Evolutionary conservation across 1,139 yeast genomes (phyloP), one percentile per base, ranked within the genome.

Genomic region (Geotrichum australiense): DNA sequence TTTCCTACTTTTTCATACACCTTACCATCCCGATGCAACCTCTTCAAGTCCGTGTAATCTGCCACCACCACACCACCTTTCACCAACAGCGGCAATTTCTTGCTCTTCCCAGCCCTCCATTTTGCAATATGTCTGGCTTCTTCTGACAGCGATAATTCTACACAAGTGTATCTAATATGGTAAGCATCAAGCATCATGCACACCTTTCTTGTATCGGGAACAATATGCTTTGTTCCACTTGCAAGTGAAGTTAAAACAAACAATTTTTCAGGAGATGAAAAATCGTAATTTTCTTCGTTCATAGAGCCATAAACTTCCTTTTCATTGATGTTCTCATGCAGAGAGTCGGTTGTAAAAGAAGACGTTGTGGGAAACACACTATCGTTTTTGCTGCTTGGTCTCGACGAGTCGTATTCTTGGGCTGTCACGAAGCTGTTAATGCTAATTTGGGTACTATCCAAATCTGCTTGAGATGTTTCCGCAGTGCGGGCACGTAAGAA

Each of bases 51-150:
- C 45, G 83, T 91, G 27, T 46, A 55, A 26, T 55, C 61, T 35
- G 95, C 96, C 51, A 89, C 80, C 47, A 80, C 75, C 52, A 85
- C 94, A 30, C 69, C 68, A 14, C 94, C 96, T 56, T 96, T 73
- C 19, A 89, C 87, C 14, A 89, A 74, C 14, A 94, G 96, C 2
- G 98, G 98, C 43, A 87, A 72, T 1, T 75, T 66, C 54, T 81
- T 78, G 3, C 94, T 94, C 34, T 70, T 70, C 14, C 86, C 72
- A 15, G 36, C 12, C 50, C 79, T 74, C 58, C 93, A 73, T 56
- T 78, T 80, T 96, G 97, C 89, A 25, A 85, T 73, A 53, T 79
- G 75, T 58, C 84, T 78, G 14, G 96, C 96, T 45, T 77, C 80
- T 39, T 80, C 87, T 57, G 87, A 94, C 0, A 95, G 83, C 2